These are phyloP conservation scores for Acanthochlamys bracteata DNA, from an alignment of 106 monocot genomes.

Conservation along the genomic window DNA sequence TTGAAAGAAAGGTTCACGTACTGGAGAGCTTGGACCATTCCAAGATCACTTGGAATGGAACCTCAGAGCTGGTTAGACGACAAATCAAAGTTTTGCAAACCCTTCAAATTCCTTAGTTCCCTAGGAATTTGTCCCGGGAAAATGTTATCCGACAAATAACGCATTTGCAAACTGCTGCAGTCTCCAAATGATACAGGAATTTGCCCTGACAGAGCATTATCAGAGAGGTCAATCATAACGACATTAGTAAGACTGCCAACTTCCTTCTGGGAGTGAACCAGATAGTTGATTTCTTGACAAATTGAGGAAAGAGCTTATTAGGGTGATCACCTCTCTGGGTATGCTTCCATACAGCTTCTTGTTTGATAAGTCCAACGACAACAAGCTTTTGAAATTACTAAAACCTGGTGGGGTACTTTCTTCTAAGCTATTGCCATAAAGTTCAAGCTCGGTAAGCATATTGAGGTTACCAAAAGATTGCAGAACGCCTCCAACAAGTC, in stretches of 20 bases:
- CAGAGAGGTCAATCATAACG: conserved; percentile 15
- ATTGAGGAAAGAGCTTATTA: conserved; percentile 13
- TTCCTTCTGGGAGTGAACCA: conserved; percentile 16
- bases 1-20: conserved; percentile 24
- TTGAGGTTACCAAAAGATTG: conserved; percentile 17
- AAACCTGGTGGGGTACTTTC: conserved; percentile 18
- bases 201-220: conserved; percentile 16
- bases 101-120: conserved; percentile 17
- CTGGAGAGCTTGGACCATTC: conserved; percentile 4
- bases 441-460: conserved; percentile 14
- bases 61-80: conserved; percentile 29
- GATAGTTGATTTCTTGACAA: conserved; percentile 22
- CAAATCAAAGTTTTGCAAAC: conserved; percentile 28
- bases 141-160: conserved; percentile 19
- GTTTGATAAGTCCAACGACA: conserved; percentile 15
- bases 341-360: conserved; percentile 26
- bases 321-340: conserved; percentile 15
- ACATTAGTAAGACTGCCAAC: conserved; percentile 16
- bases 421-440: conserved; percentile 16
- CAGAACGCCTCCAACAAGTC: conserved; percentile 19
- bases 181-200: conserved; percentile 22
- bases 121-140: conserved; percentile 13
- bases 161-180: conserved; percentile 20
- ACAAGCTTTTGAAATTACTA: conserved; percentile 6
- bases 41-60: conserved; percentile 14